These are phyloP conservation scores for Glycyrrhiza uralensis DNA, from an alignment of 306 rosid genomes.

Conservation along the genomic window DNA sequence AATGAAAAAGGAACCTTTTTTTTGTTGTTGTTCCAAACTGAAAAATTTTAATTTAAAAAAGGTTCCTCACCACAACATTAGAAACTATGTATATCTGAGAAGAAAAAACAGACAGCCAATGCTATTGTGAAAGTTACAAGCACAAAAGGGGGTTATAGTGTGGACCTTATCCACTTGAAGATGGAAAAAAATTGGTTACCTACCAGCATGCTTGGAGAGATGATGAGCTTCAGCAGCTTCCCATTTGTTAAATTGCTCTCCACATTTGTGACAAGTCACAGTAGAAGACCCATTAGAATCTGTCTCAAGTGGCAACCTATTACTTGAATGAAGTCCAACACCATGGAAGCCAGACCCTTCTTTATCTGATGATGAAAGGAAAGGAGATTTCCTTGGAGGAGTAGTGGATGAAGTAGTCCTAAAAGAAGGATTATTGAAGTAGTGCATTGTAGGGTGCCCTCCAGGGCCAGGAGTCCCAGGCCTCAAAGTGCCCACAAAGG, in stretches of 20 bases:
- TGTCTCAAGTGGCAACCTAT: constrained; percentile 45
- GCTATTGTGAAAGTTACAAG: too few species aligned
- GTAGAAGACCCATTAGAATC: constrained; percentile 51
- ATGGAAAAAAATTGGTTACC: constrained; percentile 33
- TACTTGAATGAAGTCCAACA: constrained; percentile 49
- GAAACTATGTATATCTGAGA: not conserved
- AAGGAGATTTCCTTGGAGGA: constrained; percentile 66
- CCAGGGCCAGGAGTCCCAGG: constrained; percentile 94
- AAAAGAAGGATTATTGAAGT: constrained; percentile 60
- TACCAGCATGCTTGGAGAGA: constrained; percentile 93
- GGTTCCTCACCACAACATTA: constrained; percentile 12
- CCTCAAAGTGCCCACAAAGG: constrained; percentile 68
- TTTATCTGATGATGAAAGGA: constrained; percentile 49
- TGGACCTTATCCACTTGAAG: not conserved
- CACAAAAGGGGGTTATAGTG: too few species aligned
- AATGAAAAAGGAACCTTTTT: constrained; percentile 15
- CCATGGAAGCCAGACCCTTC: constrained; percentile 43
- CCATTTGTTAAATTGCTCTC: constrained; percentile 78
- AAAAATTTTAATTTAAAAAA: constrained; percentile 1
- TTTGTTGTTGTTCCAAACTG: constrained; percentile 15
- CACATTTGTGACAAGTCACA: constrained; percentile 81
- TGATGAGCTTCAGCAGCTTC: constrained; percentile 91
- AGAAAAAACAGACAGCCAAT: not conserved
- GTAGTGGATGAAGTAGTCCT: constrained; percentile 40
- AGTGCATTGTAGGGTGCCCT: constrained; percentile 68